These are phyloP conservation scores for Saccharomyces hybrid DNA, from an alignment of 1,139 yeast genomes.

Conservation along the genomic window DNA sequence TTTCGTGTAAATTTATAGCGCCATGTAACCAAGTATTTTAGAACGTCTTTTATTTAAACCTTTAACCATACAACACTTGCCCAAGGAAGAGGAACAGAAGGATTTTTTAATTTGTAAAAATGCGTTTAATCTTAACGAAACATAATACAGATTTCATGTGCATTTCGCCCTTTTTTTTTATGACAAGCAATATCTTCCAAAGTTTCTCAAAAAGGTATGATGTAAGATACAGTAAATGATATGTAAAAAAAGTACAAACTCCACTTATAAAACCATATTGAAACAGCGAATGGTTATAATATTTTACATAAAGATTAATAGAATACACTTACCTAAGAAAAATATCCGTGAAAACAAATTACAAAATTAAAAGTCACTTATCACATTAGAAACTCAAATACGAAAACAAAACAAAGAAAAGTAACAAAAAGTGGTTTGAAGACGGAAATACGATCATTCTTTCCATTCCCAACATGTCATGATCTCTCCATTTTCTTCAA, in stretches of 20 bases:
- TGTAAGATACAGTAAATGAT: neutral
- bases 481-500: conserved; percentile 76
- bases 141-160: neutral
- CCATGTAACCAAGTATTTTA: neutral
- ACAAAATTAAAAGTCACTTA: neutral
- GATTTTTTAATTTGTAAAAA: neutral
- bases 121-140: neutral
- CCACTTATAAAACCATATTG: neutral
- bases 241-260: neutral
- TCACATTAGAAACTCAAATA: neutral
- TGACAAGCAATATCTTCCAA: neutral
- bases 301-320: neutral
- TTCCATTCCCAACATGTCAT: conserved; percentile 82
- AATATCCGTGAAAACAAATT: neutral
- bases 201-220: neutral
- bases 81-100: neutral
- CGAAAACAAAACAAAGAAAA: neutral
- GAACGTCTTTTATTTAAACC: neutral
- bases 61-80: neutral
- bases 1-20: neutral
- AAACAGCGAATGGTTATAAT: neutral
- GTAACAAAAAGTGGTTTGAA: neutral
- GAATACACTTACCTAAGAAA: neutral
- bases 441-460: neutral
- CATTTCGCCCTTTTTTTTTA: neutral